Evolutionary conservation across 2,329 filamentous ascomycete genomes (phyloP), one percentile per base, ranked within the genome.

Genomic region (Aciculosporium take): DNA sequence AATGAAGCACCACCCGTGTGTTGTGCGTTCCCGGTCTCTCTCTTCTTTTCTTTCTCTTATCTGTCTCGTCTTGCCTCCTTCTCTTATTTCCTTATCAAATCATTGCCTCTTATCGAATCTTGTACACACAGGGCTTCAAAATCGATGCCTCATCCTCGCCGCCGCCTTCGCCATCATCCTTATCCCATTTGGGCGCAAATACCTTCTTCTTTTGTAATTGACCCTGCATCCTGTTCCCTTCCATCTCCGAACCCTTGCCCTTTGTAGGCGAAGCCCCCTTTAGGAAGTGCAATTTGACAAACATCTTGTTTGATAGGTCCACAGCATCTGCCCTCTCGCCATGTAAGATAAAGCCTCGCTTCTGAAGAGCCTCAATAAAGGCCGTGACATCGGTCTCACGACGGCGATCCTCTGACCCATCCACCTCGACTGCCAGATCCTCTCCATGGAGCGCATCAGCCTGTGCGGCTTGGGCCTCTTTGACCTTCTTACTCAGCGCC

Each of bases 81-180:
- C 10, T 27, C 15, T 10, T 4, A 6, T 27, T 12, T 23, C 8
- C n/a, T 13, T 13, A 35, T 9, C 24, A 28, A 6, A 6, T 28
- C 15, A 17, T 2, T 13, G 7, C 24, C 24, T 13, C n/a, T 27
- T 28, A 93, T 53, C 89, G 75, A 50, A 88, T 74, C 67, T 96
- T 96, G 64, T 96, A 96, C 46, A 96, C 78, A 65, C 91, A 96
- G 15, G 91, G 91, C 68, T 96, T 96, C 51, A 98, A 62, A 42
- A 89, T 70, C 25, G 58, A 63, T 40, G 66, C 65, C 57, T 81
- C 84, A 50, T 81, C 77, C 5, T 69, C 69, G 49, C 79, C 76
- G 46, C 74, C 72, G 45, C 77, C 71, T 12, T 72, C 73, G 43
- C 74, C 64, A 15, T 71, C 72, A 27, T 46, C 46, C 10, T 69